Evolutionary conservation across 768 basidiomycete species (phyloP).

Genomic region (Suillus tomentosus): DNA sequence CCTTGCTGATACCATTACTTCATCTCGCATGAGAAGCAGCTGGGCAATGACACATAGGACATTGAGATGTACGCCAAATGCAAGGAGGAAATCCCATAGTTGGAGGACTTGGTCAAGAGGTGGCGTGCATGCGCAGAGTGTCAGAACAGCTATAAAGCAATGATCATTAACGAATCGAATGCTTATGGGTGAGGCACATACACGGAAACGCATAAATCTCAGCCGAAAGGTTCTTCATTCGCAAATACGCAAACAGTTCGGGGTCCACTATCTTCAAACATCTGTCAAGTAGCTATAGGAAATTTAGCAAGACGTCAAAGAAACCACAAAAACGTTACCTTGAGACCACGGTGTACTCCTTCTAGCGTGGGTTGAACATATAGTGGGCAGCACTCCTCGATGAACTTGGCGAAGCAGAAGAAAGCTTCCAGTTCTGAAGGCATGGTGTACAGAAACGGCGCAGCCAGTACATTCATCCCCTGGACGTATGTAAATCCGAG

Average conservation of each 20-base stretch:
- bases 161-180: constrained; percentile 7
- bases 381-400: constrained; percentile 92
- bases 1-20: constrained; percentile 88
- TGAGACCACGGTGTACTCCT: constrained; percentile 93
- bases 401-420: constrained; percentile 94
- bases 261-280: constrained; percentile 92
- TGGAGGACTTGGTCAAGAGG: constrained; percentile 93
- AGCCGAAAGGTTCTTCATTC: constrained; percentile 89
- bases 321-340: constrained; percentile 51
- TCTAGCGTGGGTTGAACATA: constrained; percentile 96
- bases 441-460: constrained; percentile 96
- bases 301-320: background rate
- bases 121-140: constrained; percentile 95
- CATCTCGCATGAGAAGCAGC: constrained; percentile 83
- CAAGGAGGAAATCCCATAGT: constrained; percentile 96
- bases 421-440: constrained; percentile 99
- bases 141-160: constrained; percentile 72
- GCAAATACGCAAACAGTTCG: constrained; percentile 77
- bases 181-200: constrained; percentile 39
- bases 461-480: constrained; percentile 98
- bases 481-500: constrained; percentile 96
- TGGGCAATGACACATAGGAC: constrained; percentile 97
- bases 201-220: constrained; percentile 98
- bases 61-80: constrained; percentile 96
- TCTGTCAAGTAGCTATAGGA: constrained; percentile 78